These are phyloP conservation scores for Aphanomyces invadans DNA, from an alignment of 352 stramenopile genomes.

Conservation along the genomic window DNA sequence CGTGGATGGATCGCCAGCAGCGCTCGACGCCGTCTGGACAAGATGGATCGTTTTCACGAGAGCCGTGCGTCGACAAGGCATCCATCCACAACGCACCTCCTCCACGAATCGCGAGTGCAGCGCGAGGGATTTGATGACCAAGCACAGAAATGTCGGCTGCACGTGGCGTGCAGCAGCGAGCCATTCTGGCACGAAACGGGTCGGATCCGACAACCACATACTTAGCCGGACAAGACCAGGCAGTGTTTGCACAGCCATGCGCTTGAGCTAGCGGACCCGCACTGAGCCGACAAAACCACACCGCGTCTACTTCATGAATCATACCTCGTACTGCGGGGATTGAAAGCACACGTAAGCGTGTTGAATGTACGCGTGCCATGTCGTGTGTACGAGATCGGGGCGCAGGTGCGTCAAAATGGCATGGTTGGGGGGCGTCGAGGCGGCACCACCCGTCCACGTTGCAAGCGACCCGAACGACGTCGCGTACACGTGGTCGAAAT, in stretches of 20 bases:
- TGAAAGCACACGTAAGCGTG: conserved; percentile 39
- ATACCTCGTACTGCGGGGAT: conserved; percentile 36
- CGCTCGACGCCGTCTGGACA: conserved; percentile 14
- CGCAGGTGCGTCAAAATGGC: conserved; percentile 6
- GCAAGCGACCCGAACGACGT: conserved; percentile 24
- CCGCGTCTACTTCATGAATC: no score
- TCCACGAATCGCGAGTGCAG: conserved; percentile 40
- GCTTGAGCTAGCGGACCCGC: conserved; percentile 47
- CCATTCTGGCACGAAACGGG: conserved; percentile 27
- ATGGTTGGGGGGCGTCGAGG: neutral
- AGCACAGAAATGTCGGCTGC: conserved; percentile 22
- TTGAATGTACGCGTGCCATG: conserved; percentile 35
- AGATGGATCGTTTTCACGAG: conserved; percentile 50
- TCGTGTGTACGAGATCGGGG: conserved; percentile 29
- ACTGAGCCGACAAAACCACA: no score
- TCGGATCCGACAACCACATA: conserved; percentile 34
- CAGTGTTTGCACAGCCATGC: conserved; percentile 52
- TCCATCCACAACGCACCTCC: conserved; percentile 16
- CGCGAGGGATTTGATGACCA: conserved; percentile 39
- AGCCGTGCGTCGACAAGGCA: no score
- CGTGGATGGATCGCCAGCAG: neutral
- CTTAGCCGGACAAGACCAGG: conserved; percentile 44
- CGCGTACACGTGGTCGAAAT: conserved; percentile 1
- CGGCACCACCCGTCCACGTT: conserved; percentile 35
- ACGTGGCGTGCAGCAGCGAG: neutral